Evolutionary conservation across 2,329 filamentous ascomycete genomes (phyloP), one percentile per base, ranked within the genome.

Genomic region (Fusarium fracticaudum): DNA sequence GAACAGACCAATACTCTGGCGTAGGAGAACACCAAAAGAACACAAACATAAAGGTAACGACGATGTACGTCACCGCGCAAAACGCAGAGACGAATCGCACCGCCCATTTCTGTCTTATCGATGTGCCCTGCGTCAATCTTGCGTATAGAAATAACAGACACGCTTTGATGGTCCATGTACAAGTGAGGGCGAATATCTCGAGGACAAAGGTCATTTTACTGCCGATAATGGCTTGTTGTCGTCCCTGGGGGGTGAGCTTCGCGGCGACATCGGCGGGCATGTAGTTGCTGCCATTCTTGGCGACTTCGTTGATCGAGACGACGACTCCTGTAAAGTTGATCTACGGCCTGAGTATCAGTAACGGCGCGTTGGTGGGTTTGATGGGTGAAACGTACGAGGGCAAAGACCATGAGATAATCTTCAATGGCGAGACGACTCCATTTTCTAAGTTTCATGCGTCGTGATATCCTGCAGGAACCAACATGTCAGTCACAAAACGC

Each of bases 401-500:
- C 85, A 62, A 89, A 81, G 14, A 87, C 47, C 88, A 91, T 91
- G 31, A 89, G 80, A 75, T 86, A 90, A 76, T 91, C 89, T 73
- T 91, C 89, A 33, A 85, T 75, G 74, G 88, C 86, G n/a, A 89
- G 84, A 12, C 82, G 82, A 47, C 80, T 83, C 73, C 85, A 80
- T 44, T 85, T 84, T 22, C 86, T 84, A 37, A 90, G 75, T 57
- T 80, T 80, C 24, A 84, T 76, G 4, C 80, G 79, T 20, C 82
- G 76, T 13, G 82, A 81, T 41, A 77, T 53, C 29, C 76, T 77
- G 41, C 17, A 26, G 24, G 35, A 15, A 44, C 15, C 13, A 40
- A 26, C 24, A 40, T 20, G 31, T 40, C 31, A n/a, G 41, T 10
- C 2, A 15, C 29, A 1, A 33, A 20, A 38, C 31, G 26, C n/a